phyloP scores from a whole-genome alignment of 805 yeast genomes.

The Lipomyces starkeyi region DNA sequence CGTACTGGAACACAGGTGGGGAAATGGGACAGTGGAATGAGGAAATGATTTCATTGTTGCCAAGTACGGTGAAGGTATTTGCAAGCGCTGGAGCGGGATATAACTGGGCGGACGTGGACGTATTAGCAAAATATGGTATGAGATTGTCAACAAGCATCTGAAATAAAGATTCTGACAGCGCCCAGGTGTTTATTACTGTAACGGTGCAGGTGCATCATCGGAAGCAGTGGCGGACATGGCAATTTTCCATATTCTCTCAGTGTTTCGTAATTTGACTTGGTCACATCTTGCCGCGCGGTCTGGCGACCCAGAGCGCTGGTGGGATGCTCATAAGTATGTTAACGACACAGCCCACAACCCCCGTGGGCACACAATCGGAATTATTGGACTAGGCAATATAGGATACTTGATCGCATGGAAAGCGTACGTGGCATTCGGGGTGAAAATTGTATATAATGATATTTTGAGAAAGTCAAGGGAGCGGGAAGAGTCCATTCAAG shows the following conservation, averaged over 20 bases:
- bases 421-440: slow-evolving; percentile 1
- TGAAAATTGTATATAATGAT: slow-evolving; percentile 32
- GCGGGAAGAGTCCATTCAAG: slow-evolving; percentile 23
- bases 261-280: slow-evolving; percentile 17
- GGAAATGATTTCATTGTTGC: slow-evolving; percentile 17
- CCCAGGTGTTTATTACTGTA: slow-evolving; percentile 3
- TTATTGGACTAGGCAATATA: slow-evolving; percentile 6
- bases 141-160: background rate
- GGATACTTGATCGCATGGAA: slow-evolving; percentile 8
- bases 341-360: background rate
- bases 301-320: slow-evolving; percentile 11
- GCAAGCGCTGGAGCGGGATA: slow-evolving; percentile 23
- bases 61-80: slow-evolving; percentile 16
- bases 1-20: slow-evolving; percentile 12
- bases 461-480: slow-evolving; percentile 20
- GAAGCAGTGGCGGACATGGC: slow-evolving; percentile 19
- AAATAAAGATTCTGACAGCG: background rate
- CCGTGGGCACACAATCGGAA: background rate
- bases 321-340: slow-evolving; percentile 11
- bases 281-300: slow-evolving; percentile 17
- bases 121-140: slow-evolving; percentile 8
- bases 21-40: slow-evolving; percentile 19
- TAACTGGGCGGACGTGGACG: slow-evolving; percentile 14
- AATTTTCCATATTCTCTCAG: slow-evolving; percentile 9
- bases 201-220: slow-evolving; percentile 15